Evolutionary conservation across 306 rosid genomes (phyloP).

Genomic region (Vigna radiata): DNA sequence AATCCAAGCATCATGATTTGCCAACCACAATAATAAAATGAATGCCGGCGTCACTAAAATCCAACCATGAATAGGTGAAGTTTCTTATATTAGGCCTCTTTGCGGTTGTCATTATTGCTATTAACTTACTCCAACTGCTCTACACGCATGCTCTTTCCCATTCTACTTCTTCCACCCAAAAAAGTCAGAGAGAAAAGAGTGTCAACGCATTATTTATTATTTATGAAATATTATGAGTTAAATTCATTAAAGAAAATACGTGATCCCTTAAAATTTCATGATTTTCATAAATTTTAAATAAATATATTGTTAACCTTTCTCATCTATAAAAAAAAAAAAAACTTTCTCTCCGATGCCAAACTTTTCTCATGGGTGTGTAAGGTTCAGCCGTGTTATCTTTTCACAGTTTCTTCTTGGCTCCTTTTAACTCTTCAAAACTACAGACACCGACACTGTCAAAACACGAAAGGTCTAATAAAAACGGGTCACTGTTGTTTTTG

Average conservation of each 20-base stretch:
- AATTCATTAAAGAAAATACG: too few relatives aligned
- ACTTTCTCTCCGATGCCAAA: too few relatives aligned
- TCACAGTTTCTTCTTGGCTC: background rate
- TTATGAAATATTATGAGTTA: too few relatives aligned
- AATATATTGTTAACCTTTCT: background rate
- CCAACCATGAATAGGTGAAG: constrained; percentile 6
- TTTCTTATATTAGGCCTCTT: constrained; percentile 2
- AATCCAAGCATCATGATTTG: constrained; percentile 49
- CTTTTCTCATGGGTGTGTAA: too few relatives aligned
- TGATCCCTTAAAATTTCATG: too few relatives aligned
- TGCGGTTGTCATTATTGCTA: constrained; percentile 37
- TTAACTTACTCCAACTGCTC: background rate
- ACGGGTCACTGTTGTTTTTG: too few relatives aligned
- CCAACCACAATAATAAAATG: constrained; percentile 13
- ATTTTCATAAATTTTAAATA: too few relatives aligned
- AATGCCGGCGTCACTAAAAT: constrained; percentile 49
- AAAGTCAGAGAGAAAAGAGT: background rate
- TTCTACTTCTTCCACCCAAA: background rate
- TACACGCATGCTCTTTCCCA: background rate
- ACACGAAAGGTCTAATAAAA: too few relatives aligned
- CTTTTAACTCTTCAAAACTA: background rate
- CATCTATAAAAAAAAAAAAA: background rate
- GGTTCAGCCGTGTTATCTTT: background rate
- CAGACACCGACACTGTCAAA: too few relatives aligned
- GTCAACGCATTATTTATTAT: too few relatives aligned